Evolutionary conservation across 352 stramenopile genomes (phyloP).

Genomic region (Pythium aristosporum): DNA sequence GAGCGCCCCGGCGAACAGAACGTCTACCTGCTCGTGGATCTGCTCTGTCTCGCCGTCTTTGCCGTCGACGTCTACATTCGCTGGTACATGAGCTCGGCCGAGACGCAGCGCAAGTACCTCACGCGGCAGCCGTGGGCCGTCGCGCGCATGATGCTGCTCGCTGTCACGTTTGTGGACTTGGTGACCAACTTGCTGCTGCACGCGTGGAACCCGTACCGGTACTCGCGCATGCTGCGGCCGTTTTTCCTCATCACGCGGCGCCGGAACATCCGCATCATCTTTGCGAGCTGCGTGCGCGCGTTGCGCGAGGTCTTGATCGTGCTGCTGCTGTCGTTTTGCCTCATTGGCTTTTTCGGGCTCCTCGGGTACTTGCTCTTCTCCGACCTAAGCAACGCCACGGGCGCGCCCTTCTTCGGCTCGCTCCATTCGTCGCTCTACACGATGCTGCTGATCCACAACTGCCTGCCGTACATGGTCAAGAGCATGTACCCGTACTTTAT

Average conservation of each 20-base stretch:
- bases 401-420: constrained; percentile 64
- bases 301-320: constrained; percentile 73
- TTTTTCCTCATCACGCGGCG: constrained; percentile 82
- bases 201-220: constrained; percentile 57
- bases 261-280: constrained; percentile 84
- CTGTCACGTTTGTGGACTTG: constrained; percentile 57
- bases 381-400: constrained; percentile 49
- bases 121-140: constrained; percentile 75
- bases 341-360: constrained; percentile 78
- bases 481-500: constrained; percentile 84
- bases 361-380: constrained; percentile 80
- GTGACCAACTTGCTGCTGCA: constrained; percentile 46
- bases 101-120: constrained; percentile 77
- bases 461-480: constrained; percentile 77
- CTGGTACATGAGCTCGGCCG: constrained; percentile 82
- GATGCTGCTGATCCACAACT: constrained; percentile 81
- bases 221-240: constrained; percentile 60
- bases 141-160: constrained; percentile 56
- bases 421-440: constrained; percentile 77
- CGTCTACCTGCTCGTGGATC: constrained; percentile 57
- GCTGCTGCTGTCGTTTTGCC: constrained; percentile 65
- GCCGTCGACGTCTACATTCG: constrained; percentile 62
- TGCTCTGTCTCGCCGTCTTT: constrained; percentile 67
- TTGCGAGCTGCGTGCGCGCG: constrained; percentile 76
- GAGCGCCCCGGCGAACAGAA: constrained; percentile 59